These are phyloP conservation scores for Aspergillus baeticus DNA, from an alignment of 495 filamentous ascomycete species.

Conservation along the genomic window DNA sequence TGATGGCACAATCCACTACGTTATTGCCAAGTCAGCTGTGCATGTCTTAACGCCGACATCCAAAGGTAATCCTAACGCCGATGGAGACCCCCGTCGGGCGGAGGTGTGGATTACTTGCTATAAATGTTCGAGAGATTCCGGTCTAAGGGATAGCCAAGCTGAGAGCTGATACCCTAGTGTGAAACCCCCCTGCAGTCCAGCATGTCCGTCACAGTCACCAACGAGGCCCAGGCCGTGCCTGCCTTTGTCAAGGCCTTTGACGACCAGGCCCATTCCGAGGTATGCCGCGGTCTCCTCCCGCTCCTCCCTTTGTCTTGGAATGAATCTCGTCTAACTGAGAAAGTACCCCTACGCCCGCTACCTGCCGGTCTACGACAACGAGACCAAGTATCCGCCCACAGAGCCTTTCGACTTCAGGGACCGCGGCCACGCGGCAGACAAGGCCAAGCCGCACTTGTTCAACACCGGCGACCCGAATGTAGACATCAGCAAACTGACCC, in stretches of 20 bases:
- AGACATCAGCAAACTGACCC: slow-evolving; percentile 60
- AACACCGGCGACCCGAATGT: slow-evolving; percentile 51
- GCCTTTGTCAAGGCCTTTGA: slow-evolving; percentile 6
- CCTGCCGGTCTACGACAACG: slow-evolving; percentile 50
- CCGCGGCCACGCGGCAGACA: slow-evolving; percentile 46
- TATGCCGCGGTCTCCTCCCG: not conserved
- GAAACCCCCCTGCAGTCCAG: too few relatives aligned
- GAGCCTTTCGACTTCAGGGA: slow-evolving; percentile 48
- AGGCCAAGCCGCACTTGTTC: slow-evolving; percentile 3
- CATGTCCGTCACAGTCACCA: slow-evolving; percentile 7
- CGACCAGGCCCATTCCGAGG: slow-evolving; percentile 1
- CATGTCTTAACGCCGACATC: not conserved
- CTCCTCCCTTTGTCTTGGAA: too few relatives aligned
- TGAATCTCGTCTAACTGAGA: not conserved
- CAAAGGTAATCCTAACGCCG: not conserved
- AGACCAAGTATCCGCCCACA: slow-evolving; percentile 40
- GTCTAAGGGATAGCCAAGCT: not conserved
- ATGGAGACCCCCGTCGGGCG: not conserved
- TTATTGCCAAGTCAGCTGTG: slow-evolving; percentile 3
- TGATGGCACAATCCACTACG: slow-evolving; percentile 8
- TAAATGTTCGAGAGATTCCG: not conserved
- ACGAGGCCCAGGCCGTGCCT: not conserved
- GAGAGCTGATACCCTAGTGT: too few relatives aligned
- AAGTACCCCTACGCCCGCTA: slow-evolving; percentile 44
- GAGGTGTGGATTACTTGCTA: not conserved